A percentile compares a stretch with the other conserved stretches of the same genome.
Evolutionary conservation across 2,329 filamentous ascomycete species (phyloP).

Genomic region (Beauveria sp.): DNA sequence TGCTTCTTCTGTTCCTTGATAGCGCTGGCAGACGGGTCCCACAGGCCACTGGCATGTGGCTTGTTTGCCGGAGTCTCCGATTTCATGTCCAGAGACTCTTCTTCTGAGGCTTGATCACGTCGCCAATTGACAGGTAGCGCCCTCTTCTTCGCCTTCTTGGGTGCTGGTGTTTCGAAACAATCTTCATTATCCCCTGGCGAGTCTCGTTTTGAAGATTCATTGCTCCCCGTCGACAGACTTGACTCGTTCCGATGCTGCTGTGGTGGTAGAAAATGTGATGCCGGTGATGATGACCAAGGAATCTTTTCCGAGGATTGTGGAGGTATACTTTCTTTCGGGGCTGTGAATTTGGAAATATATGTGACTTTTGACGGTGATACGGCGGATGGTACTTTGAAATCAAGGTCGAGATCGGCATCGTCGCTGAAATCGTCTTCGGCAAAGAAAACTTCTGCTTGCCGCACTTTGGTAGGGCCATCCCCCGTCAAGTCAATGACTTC

Average conservation of each 20-base stretch:
- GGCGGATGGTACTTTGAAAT: constrained; percentile 54
- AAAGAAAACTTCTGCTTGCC: constrained; percentile 45
- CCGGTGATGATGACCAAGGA: constrained; percentile 67
- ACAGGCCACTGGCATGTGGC: constrained; percentile 34
- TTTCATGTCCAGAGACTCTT: constrained; percentile 24
- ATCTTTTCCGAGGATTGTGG: constrained; percentile 32
- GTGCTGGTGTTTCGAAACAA: constrained; percentile 17
- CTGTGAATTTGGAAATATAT: constrained; percentile 15
- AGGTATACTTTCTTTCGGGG: constrained; percentile 20
- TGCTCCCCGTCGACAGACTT: constrained; percentile 15
- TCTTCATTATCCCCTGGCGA: constrained; percentile 25
- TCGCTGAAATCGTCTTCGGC: constrained; percentile 82
- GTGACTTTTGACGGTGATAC: constrained; percentile 25
- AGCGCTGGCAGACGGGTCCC: constrained; percentile 68
- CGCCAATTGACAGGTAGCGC: constrained; percentile 44
- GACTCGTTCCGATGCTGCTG: constrained; percentile 15
- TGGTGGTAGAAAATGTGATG: constrained; percentile 38
- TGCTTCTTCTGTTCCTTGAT: constrained; percentile 73
- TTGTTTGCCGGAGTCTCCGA: constrained; percentile 17
- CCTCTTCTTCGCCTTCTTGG: constrained; percentile 50
- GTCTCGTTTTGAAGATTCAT: constrained; percentile 34
- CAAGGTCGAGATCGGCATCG: constrained; percentile 66
- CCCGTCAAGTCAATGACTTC: constrained; percentile 28
- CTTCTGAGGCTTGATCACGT: constrained; percentile 29
- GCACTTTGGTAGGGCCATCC: constrained; percentile 20